Evolutionary conservation across 163 green algal species (phyloP).

Genomic region (Smithsoniella earleae): DNA sequence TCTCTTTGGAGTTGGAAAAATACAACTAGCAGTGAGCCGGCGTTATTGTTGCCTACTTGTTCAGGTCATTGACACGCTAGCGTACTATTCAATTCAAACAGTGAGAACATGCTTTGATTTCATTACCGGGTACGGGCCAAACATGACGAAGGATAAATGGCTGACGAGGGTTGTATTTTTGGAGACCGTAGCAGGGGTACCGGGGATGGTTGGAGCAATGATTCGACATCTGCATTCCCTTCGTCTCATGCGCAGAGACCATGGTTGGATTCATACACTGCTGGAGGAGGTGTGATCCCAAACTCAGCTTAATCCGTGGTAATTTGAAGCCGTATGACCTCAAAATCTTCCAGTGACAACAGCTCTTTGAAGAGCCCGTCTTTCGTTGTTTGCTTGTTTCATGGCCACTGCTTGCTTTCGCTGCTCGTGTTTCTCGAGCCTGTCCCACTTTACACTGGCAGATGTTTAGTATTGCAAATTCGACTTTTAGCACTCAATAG

Average conservation of each 20-base stretch:
- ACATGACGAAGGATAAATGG: conserved; percentile 66
- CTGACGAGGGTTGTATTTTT: conserved; percentile 77
- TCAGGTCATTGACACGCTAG: conserved; percentile 43
- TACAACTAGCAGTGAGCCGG: background rate
- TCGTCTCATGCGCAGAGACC: conserved; percentile 39
- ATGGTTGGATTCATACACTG: conserved; percentile 76
- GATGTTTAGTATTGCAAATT: no score
- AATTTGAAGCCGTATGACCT: no score
- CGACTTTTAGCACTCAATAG: no score
- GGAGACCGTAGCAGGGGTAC: conserved; percentile 88
- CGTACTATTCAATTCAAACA: conserved; percentile 38
- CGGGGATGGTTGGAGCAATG: conserved; percentile 83
- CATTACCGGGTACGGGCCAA: conserved; percentile 54
- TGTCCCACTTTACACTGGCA: no score
- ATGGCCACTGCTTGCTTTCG: no score
- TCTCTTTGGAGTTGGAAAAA: background rate
- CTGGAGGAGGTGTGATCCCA: conserved; percentile 51
- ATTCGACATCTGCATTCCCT: conserved; percentile 75
- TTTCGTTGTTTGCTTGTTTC: no score
- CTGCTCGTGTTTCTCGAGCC: no score
- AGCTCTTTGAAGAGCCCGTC: no score
- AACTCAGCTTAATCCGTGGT: no score
- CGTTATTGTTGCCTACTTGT: background rate
- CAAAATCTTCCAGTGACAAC: no score
- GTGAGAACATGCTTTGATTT: conserved; percentile 59